phyloP scores from a whole-genome alignment of 2,329 filamentous ascomycete species.

The Orbilia ellipsospora region DNA sequence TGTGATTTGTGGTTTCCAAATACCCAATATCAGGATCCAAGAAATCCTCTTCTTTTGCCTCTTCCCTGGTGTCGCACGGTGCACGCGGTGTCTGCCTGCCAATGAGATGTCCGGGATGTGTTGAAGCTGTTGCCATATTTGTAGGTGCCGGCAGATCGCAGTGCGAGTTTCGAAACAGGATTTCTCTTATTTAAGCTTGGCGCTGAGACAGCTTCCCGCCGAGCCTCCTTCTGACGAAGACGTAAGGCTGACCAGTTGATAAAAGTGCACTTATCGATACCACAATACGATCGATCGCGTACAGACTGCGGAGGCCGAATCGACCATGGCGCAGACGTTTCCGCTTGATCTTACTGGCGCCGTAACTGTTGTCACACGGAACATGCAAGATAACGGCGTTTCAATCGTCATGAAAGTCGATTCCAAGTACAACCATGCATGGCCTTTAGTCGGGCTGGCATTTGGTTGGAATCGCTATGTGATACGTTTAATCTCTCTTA shows the following conservation, averaged over 20 bases:
- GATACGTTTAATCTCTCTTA: no score
- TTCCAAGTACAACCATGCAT: no score
- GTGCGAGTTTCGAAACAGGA: conserved; percentile 8
- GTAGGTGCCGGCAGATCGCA: conserved; percentile 31
- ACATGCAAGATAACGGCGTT: neutral
- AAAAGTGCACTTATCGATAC: neutral
- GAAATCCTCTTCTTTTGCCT: neutral
- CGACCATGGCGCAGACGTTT: neutral
- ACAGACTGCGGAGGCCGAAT: neutral
- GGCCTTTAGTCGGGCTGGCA: no score
- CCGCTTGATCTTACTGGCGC: no score
- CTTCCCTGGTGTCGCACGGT: neutral
- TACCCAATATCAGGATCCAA: conserved; percentile 1
- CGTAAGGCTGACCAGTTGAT: conserved; percentile 21
- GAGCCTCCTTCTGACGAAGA: conserved; percentile 15
- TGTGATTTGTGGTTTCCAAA: no score
- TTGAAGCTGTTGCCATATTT: conserved; percentile 39
- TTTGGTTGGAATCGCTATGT: no score
- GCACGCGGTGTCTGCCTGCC: neutral
- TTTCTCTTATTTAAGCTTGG: conserved; percentile 8
- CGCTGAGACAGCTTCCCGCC: conserved; percentile 12
- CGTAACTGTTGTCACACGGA: neutral
- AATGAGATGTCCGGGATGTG: conserved; percentile 17
- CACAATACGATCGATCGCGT: neutral
- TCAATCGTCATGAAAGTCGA: neutral